phyloP scores from a whole-genome alignment of 352 stramenopile species.

The Elongisporangium senticosum region DNA sequence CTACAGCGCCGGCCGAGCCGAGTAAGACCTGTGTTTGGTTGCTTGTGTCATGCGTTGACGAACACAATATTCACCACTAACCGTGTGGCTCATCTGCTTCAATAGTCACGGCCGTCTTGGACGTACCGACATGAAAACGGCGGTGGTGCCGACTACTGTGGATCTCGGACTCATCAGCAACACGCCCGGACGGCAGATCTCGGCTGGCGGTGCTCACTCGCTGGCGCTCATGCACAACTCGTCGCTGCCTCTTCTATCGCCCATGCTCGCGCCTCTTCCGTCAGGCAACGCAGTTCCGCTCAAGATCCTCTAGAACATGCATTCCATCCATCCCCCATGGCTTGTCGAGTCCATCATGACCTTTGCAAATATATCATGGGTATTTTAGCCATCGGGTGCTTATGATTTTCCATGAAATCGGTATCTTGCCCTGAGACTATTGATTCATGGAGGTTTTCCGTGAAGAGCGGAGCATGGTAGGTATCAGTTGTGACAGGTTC shows the following conservation, averaged over 20 bases:
- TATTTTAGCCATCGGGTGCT: slow-evolving; percentile 15
- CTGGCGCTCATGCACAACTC: slow-evolving; percentile 57
- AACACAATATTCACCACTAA: slow-evolving; percentile 1
- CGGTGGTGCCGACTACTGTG: slow-evolving; percentile 42
- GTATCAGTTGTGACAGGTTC: neutral
- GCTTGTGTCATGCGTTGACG: neutral
- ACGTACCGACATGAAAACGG: slow-evolving; percentile 44
- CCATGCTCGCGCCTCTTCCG: slow-evolving; percentile 48
- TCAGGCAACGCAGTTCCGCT: slow-evolving; percentile 19
- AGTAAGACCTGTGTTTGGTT: slow-evolving; percentile 45
- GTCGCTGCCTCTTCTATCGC: slow-evolving; percentile 44
- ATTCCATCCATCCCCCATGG: slow-evolving; percentile 2
- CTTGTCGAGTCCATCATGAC: neutral
- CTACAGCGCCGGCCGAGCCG: slow-evolving; percentile 74
- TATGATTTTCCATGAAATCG: neutral
- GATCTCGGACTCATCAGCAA: slow-evolving; percentile 36
- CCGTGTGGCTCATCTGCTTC: slow-evolving; percentile 3
- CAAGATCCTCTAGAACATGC: slow-evolving; percentile 11
- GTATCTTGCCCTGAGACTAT: too few species aligned
- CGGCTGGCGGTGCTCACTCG: slow-evolving; percentile 68
- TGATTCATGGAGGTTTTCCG: too few species aligned
- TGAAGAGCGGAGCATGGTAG: neutral
- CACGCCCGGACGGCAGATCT: slow-evolving; percentile 55
- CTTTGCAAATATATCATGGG: neutral
- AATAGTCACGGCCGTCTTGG: slow-evolving; percentile 66